Evolutionary conservation across 1,284 basidiomycete species (phyloP).

Genomic region (Singerocomus inundabilis): DNA sequence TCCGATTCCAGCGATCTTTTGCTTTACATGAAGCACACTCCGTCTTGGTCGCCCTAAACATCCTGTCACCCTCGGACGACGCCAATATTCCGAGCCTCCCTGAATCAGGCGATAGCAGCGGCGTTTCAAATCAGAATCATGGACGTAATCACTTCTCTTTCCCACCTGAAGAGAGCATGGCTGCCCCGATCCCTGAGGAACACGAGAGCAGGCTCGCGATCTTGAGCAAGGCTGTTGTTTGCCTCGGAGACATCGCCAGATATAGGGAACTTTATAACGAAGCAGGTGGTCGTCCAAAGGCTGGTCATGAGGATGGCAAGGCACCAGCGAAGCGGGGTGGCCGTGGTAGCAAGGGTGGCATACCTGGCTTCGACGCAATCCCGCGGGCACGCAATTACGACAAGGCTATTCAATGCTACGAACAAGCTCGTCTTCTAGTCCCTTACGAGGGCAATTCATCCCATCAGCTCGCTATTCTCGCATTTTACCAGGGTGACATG

Average conservation of each 20-base stretch:
- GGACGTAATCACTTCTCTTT: constrained; percentile 55
- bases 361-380: constrained; percentile 39
- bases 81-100: constrained; percentile 34
- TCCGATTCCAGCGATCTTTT: constrained; percentile 70
- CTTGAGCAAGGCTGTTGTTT: constrained; percentile 86
- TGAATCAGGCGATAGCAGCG: constrained; percentile 27
- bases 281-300: constrained; percentile 58
- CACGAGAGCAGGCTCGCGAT: constrained; percentile 64
- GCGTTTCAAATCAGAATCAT: constrained; percentile 14
- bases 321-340: constrained; percentile 39
- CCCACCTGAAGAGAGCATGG: constrained; percentile 47
- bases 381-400: constrained; percentile 66
- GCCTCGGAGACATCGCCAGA: constrained; percentile 89
- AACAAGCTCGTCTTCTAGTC: constrained; percentile 77
- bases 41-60: constrained; percentile 55
- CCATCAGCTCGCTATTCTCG: constrained; percentile 93
- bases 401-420: constrained; percentile 78
- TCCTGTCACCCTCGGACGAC: constrained; percentile 34
- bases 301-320: constrained; percentile 59
- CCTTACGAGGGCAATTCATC: constrained; percentile 87
- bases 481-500: constrained; percentile 80
- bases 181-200: constrained; percentile 49
- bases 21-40: constrained; percentile 57
- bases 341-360: constrained; percentile 46
- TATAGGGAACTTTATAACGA: constrained; percentile 92